A percentile compares a stretch with the other conserved stretches of the same genome.
Conservation (phyloP, 192 early-diverging fungal species). For the Linnemannia zychae region DNA sequence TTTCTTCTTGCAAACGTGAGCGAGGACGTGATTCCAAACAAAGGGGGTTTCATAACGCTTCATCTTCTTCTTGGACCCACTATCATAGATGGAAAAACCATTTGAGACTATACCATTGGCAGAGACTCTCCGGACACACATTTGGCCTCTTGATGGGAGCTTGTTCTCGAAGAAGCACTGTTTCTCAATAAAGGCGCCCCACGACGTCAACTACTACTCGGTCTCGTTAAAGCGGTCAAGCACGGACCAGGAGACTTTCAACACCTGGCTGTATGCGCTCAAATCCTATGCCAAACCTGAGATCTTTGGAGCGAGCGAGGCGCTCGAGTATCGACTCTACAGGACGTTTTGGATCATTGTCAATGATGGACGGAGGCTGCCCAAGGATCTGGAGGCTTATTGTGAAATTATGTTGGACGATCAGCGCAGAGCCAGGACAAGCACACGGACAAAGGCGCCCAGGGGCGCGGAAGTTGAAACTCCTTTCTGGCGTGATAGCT, state of each 20-base stretch:
- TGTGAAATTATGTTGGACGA: slow-evolving; percentile 64
- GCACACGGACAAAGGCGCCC: slow-evolving; percentile 41
- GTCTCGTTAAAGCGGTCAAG: slow-evolving; percentile 37
- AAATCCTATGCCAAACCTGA: slow-evolving; percentile 55
- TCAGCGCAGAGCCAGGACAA: slow-evolving; percentile 56
- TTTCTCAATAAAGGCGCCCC: slow-evolving; percentile 38
- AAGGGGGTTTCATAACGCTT: neutral
- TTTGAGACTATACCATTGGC: slow-evolving; percentile 53
- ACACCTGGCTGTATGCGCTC: slow-evolving; percentile 46
- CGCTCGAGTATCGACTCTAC: slow-evolving; percentile 41
- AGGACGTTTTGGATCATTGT: slow-evolving; percentile 49
- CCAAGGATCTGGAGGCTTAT: slow-evolving; percentile 54
- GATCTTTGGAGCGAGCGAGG: slow-evolving; percentile 39
- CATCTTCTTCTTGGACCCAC: neutral
- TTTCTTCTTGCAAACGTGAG: neutral
- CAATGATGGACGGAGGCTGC: slow-evolving; percentile 38
- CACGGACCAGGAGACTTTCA: slow-evolving; percentile 42
- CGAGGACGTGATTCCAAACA: too few species aligned
- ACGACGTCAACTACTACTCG: slow-evolving; percentile 51
- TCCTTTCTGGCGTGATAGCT: slow-evolving; percentile 62
- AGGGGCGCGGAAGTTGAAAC: slow-evolving; percentile 27
- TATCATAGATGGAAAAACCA: slow-evolving; percentile 30
- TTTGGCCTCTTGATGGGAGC: slow-evolving; percentile 45
- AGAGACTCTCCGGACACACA: slow-evolving; percentile 49
- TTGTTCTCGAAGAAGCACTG: slow-evolving; percentile 47